These are phyloP conservation scores for Calocybe cyanea DNA, from an alignment of 768 basidiomycete genomes.

Conservation along the genomic window DNA sequence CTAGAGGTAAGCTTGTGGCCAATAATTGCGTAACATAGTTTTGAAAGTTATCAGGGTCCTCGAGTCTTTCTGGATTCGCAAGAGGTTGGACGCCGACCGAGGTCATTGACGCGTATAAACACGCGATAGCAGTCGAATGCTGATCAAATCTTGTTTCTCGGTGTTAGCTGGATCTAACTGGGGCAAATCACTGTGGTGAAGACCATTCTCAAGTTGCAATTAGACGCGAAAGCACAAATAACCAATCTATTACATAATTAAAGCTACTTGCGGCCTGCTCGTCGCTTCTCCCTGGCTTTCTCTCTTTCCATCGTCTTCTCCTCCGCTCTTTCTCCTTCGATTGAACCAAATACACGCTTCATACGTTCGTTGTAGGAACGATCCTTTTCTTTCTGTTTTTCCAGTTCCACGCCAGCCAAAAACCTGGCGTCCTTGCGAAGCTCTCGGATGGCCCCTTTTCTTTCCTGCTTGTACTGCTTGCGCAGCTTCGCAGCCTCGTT, in stretches of 20 bases:
- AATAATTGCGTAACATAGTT: slow-evolving; percentile 16
- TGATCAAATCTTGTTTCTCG: background rate
- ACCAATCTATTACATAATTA: background rate
- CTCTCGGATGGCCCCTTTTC: slow-evolving; percentile 95
- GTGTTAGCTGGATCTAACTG: background rate
- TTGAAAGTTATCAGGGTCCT: slow-evolving; percentile 16
- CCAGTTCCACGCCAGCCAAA: slow-evolving; percentile 83
- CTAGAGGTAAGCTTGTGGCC: slow-evolving; percentile 13
- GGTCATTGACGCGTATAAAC: slow-evolving; percentile 13
- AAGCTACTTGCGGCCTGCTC: slow-evolving; percentile 73
- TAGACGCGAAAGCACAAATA: background rate
- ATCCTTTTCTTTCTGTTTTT: slow-evolving; percentile 85
- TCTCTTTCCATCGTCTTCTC: slow-evolving; percentile 89
- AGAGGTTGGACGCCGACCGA: slow-evolving; percentile 12
- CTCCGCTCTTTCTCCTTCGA: slow-evolving; percentile 89
- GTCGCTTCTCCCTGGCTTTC: slow-evolving; percentile 70
- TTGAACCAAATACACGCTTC: slow-evolving; percentile 72
- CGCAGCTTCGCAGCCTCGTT: slow-evolving; percentile 85
- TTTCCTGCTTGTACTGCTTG: slow-evolving; percentile 89
- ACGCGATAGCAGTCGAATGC: background rate
- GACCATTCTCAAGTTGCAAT: background rate
- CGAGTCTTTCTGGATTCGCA: slow-evolving; percentile 11
- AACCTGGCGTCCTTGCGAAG: slow-evolving; percentile 93
- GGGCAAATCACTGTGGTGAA: background rate
- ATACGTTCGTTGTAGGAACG: slow-evolving; percentile 73